Conservation (phyloP, 352 stramenopile species). For the Phytophthora idaei region DNA sequence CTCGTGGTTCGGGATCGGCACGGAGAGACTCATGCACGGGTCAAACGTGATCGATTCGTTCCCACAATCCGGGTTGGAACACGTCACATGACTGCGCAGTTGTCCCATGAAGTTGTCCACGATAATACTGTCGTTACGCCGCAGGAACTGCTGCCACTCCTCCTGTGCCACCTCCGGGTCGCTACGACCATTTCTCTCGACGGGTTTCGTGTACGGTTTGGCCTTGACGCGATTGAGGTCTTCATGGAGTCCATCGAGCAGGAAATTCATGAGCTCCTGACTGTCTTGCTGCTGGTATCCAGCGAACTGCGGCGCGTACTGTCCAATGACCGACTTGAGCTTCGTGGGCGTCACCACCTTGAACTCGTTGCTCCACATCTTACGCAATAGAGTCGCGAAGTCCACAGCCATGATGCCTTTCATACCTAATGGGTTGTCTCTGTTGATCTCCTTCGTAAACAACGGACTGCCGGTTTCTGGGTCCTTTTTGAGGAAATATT, state of each 20-base stretch:
- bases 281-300: constrained; percentile 92
- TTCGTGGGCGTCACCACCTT: constrained; percentile 75
- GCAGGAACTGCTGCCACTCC: constrained; percentile 86
- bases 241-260: constrained; percentile 93
- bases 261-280: constrained; percentile 93
- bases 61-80: constrained; percentile 70
- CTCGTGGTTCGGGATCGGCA: constrained; percentile 86
- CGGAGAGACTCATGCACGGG: constrained; percentile 89
- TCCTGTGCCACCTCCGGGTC: constrained; percentile 76
- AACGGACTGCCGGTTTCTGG: constrained; percentile 43
- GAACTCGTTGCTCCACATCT: constrained; percentile 94
- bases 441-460: constrained; percentile 92
- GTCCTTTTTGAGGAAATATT: constrained; percentile 92
- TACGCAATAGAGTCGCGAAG: constrained; percentile 94
- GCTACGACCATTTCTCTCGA: constrained; percentile 73
- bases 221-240: constrained; percentile 89
- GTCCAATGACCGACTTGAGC: constrained; percentile 85
- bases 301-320: constrained; percentile 89
- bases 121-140: constrained; percentile 92
- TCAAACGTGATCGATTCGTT: constrained; percentile 90
- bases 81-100: constrained; percentile 88
- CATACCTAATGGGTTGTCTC: constrained; percentile 94
- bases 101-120: constrained; percentile 92
- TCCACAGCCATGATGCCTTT: constrained; percentile 94
- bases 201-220: constrained; percentile 80